Evolutionary conservation across 2,329 filamentous ascomycete genomes (phyloP), one percentile per base, ranked within the genome.

Genomic region (Pseudogymnoascus sp.): DNA sequence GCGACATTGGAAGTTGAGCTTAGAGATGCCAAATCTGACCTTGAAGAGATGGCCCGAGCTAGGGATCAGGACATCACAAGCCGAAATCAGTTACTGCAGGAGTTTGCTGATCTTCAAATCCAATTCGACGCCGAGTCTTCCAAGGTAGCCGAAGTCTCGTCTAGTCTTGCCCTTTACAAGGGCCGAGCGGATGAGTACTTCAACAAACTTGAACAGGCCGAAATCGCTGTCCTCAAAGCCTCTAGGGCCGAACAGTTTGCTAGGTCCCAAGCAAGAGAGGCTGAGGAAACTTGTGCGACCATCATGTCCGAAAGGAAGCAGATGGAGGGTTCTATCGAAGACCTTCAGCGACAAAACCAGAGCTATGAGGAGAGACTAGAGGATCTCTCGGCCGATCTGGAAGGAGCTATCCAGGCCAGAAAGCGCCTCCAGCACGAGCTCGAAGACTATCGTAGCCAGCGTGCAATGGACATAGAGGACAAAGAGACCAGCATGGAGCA

Each of bases 401-500:
- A 96, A 65, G 87, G 87, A 19, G 91, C 90, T 2, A 80, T 91
- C 17, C 93, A 97, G 77, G 87, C 91, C 19, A 96, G 96, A 82
- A 96, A 93, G 77, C 86, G 93, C 64, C 86, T 97, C 23, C 93
- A 99, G 75, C 93, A 97, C 72, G 93, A 99, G 78, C 88, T 99
- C 2, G 93, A 97, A 75, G 93, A 99, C 76, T 99, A 97, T 79
- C 87, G 95, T 65, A 96, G 88, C 73, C 93, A 97, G 76, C 87
- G 93, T 56, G 93, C 93, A 64, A 96, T 96, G 75, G 95, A 97
- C 71, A 90, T 97, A 63, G 95, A 97, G 75, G 93, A 99, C 76
- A 97, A 95, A 75, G 93, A 97, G 76, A 88, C 88, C 9, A 95
- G 90, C 68, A 90, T 97, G 85, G 95, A 99, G 77, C 93, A 97